phyloP scores from a whole-genome alignment of 176 grass and related monocot genomes.

The Phyllostachys edulis region DNA sequence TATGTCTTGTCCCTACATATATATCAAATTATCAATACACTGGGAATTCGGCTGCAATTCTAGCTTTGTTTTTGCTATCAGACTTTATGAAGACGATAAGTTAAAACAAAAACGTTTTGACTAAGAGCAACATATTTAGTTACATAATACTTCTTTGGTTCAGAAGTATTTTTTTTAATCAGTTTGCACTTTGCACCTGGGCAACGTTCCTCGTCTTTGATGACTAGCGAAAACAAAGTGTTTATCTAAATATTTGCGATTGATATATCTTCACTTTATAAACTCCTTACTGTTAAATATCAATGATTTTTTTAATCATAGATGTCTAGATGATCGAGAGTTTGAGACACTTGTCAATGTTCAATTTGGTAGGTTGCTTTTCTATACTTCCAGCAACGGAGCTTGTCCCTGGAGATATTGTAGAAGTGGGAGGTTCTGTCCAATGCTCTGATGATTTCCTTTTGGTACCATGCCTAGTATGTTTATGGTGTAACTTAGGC shows the following conservation, averaged over 20 bases:
- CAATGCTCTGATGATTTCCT: constrained; percentile 19
- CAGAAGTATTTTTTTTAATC: background rate
- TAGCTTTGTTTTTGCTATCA: background rate
- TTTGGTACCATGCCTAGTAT: constrained; percentile 22
- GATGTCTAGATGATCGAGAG: constrained; percentile 20
- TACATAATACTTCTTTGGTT: background rate
- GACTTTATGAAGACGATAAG: constrained; percentile 1
- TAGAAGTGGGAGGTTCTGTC: constrained; percentile 94
- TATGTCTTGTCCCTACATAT: background rate
- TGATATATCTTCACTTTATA: background rate
- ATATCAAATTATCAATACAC: background rate
- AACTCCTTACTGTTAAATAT: background rate
- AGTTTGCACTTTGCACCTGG: background rate
- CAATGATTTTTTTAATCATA: background rate
- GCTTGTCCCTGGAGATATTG: constrained; percentile 99
- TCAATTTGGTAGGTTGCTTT: constrained; percentile 79
- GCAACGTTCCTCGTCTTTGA: background rate
- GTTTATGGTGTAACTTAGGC: constrained; percentile 26
- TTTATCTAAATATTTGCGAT: background rate
- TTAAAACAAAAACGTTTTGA: background rate
- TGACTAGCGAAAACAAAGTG: background rate
- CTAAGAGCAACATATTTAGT: background rate
- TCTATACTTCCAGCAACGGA: constrained; percentile 94
- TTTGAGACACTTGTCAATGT: constrained; percentile 20
- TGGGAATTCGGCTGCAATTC: background rate